These are phyloP conservation scores for Helminthosporium solani DNA, from an alignment of 2,329 filamentous ascomycete species.

Conservation along the genomic window DNA sequence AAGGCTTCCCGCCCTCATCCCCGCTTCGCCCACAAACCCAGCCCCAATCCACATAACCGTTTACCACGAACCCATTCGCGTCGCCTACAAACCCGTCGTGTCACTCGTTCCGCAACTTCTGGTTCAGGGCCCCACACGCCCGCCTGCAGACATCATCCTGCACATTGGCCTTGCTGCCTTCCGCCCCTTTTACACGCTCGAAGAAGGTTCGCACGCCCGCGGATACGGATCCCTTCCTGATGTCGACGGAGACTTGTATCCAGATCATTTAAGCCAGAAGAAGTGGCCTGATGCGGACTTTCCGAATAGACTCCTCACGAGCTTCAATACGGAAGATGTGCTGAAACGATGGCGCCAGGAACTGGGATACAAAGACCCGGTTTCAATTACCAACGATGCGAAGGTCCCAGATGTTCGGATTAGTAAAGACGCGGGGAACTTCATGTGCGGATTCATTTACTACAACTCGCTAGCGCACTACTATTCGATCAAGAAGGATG, in stretches of 20 bases:
- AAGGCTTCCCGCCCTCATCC: constrained; percentile 36
- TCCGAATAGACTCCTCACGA: constrained; percentile 28
- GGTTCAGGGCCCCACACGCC: constrained; percentile 17
- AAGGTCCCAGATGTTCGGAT: constrained; percentile 26
- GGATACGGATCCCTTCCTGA: constrained; percentile 37
- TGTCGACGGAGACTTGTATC: constrained; percentile 34
- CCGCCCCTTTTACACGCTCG: constrained; percentile 39
- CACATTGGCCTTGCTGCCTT: constrained; percentile 43
- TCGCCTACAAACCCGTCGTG: constrained; percentile 36
- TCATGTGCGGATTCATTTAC: constrained; percentile 42
- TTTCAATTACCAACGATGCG: background rate
- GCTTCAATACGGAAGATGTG: constrained; percentile 36
- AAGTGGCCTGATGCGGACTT: constrained; percentile 20
- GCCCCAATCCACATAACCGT: constrained; percentile 40
- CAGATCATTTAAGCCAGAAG: constrained; percentile 16
- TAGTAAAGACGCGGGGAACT: constrained; percentile 37
- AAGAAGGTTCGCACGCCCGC: constrained; percentile 28
- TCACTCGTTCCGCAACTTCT: constrained; percentile 32
- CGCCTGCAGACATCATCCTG: constrained; percentile 34
- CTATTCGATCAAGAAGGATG: constrained; percentile 17
- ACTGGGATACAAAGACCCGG: constrained; percentile 10
- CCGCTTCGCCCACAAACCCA: constrained; percentile 19
- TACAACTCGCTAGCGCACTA: constrained; percentile 37
- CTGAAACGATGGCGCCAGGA: constrained; percentile 29
- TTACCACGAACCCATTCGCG: constrained; percentile 36